Evolutionary conservation across 2,329 filamentous ascomycete genomes (phyloP), one percentile per base, ranked within the genome.

Genomic region (Capronia epimyces): DNA sequence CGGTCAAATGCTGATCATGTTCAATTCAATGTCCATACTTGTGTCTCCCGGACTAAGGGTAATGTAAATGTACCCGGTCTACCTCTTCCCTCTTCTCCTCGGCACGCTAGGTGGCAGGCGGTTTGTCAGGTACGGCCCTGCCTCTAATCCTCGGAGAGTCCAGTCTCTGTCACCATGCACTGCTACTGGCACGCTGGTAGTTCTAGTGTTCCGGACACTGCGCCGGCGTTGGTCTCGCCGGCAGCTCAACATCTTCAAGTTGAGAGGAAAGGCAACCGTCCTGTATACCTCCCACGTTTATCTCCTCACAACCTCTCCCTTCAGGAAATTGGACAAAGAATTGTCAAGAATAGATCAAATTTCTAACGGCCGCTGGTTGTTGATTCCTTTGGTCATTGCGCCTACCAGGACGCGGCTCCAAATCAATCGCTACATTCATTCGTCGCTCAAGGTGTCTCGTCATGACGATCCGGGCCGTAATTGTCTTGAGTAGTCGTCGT

Each of bases 1-100:
- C n/a, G n/a, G n/a, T n/a, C 24, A 34, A n/a, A 12, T 34, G n/a
- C 31, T 34, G 31, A 34, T 41, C 39, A 42, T 42, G 39, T 42
- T 42, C 21, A 15, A 42, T 42, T 42, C 39, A n/a, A 42, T 42
- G 39, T 42, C 39, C 39, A 42, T 42, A 42, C 20, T 42, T 42
- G 15, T 37, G 34, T 37, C 15, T 37, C 34, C 20, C 20, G 15
- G 34, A 37, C 34, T 37, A 37, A 37, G 18, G 34, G 34, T 37
- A 37, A 37, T 18, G 34, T 37, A 37, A 20, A 3, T 15, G 3
- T 18, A n/a, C 34, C 34, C 34, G 15, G 12, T 29, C 41, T 21
- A 29, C 41, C 18, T 16, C 24, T 29, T 43, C 27, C 24, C 16
- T 31, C 16, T 34, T 13, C 18, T 18, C 34, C 16, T 13, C 1